Conservation (phyloP, 2,329 filamentous ascomycete species). For the Sclerotinia spermophila region DNA sequence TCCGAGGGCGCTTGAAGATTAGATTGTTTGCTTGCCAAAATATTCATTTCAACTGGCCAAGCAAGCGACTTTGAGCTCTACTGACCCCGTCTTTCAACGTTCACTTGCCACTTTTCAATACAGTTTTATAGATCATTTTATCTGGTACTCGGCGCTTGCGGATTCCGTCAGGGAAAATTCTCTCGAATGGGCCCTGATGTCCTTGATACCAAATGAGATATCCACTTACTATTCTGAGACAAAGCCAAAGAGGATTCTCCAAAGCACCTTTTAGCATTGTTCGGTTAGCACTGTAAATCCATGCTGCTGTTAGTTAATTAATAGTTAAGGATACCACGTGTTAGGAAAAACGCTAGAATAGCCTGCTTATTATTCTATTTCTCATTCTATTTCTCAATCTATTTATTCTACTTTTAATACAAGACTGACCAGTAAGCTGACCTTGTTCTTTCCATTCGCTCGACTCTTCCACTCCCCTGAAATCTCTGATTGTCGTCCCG, state of each 20-base stretch:
- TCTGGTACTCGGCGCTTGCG: neutral
- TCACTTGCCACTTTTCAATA: slow-evolving; percentile 4
- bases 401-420: no score
- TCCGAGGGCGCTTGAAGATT: neutral
- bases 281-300: slow-evolving; percentile 2
- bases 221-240: slow-evolving; percentile 12
- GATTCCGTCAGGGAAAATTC: neutral
- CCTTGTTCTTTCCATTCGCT: neutral
- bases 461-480: neutral
- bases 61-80: neutral
- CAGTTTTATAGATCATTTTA: neutral
- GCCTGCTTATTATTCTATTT: no score
- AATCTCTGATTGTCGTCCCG: neutral
- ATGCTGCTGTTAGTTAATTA: slow-evolving; percentile 7
- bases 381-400: no score
- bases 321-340: slow-evolving; percentile 9
- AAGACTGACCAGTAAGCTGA: neutral
- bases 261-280: neutral
- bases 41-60: neutral
- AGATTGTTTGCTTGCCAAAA: neutral
- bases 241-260: slow-evolving; percentile 6
- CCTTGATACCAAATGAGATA: slow-evolving; percentile 1
- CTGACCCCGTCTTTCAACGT: neutral
- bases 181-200: neutral
- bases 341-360: neutral